phyloP scores from a whole-genome alignment of 2,329 filamentous ascomycete species.

The Escovopsis sp. region DNA sequence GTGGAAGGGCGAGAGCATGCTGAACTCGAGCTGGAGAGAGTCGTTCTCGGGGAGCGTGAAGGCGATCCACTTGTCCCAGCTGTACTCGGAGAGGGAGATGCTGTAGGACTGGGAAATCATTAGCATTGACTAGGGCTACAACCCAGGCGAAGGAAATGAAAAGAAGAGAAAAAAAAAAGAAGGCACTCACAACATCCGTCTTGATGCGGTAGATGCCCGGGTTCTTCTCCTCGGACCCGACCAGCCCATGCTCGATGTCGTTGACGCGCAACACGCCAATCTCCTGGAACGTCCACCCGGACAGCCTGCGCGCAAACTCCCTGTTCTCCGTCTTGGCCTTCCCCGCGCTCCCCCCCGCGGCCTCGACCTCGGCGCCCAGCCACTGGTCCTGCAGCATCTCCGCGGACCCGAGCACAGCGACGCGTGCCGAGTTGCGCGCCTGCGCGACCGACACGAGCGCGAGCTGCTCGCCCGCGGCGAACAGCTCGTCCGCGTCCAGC shows the following conservation, averaged over 20 bases:
- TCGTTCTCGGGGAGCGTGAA: constrained; percentile 59
- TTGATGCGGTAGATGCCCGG: constrained; percentile 89
- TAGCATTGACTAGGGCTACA: neutral
- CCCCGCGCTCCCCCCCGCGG: constrained; percentile 34
- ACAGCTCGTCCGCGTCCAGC: constrained; percentile 59
- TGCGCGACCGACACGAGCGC: constrained; percentile 75
- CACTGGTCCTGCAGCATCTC: constrained; percentile 82
- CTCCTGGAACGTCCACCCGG: constrained; percentile 96
- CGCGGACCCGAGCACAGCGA: constrained; percentile 70
- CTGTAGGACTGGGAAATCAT: constrained; percentile 49
- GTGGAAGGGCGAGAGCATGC: constrained; percentile 96
- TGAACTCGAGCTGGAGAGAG: constrained; percentile 84
- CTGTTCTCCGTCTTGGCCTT: constrained; percentile 58
- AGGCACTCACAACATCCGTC: constrained; percentile 73
- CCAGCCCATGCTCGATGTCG: constrained; percentile 61
- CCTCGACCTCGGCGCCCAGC: constrained; percentile 69
- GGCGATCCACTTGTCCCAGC: constrained; percentile 57
- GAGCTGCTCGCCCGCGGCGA: constrained; percentile 72
- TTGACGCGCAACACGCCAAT: constrained; percentile 77
- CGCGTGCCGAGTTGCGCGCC: constrained; percentile 81
- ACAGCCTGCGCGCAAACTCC: constrained; percentile 70
- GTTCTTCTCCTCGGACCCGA: constrained; percentile 48
- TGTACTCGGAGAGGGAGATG: constrained; percentile 81
- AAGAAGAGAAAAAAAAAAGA: neutral
- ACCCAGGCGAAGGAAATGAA: no score